Conservation (phyloP, 2,329 filamentous ascomycete genomes). For the Pseudocercospora fuligena region DNA sequence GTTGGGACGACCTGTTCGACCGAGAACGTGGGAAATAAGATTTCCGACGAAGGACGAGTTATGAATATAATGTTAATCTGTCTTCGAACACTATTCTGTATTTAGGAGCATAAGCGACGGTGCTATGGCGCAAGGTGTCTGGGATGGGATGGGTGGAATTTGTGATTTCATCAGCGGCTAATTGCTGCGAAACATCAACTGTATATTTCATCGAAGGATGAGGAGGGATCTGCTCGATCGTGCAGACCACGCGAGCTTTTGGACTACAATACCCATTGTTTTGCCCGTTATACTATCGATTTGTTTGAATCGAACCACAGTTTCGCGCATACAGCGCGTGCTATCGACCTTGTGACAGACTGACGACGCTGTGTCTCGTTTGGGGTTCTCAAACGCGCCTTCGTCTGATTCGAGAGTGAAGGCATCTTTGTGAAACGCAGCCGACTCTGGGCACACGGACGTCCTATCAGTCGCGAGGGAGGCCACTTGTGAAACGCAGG, state of each 20-base stretch:
- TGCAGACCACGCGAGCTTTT: background rate
- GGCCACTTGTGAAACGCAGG: background rate
- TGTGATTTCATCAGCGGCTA: background rate
- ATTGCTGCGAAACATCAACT: background rate
- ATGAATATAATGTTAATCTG: slow-evolving; percentile 21
- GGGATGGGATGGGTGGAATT: background rate
- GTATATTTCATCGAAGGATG: background rate
- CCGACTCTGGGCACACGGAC: too few species aligned
- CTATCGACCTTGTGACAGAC: background rate
- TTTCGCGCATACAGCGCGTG: background rate
- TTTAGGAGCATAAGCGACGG: slow-evolving; percentile 15
- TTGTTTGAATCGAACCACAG: slow-evolving; percentile 1
- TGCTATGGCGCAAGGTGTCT: slow-evolving; percentile 2
- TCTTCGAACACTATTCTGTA: background rate
- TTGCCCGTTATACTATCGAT: background rate
- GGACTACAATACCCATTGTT: background rate
- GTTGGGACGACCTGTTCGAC: slow-evolving; percentile 64
- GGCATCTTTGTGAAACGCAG: background rate
- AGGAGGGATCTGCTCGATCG: background rate
- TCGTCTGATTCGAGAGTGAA: background rate
- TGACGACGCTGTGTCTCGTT: background rate
- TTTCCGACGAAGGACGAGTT: slow-evolving; percentile 45
- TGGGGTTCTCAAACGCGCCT: background rate
- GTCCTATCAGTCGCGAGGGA: background rate
- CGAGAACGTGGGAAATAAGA: slow-evolving; percentile 60